Evolutionary conservation across 2,329 filamentous ascomycete genomes (phyloP), one percentile per base, ranked within the genome.

Genomic region (Neobulgaria alba): DNA sequence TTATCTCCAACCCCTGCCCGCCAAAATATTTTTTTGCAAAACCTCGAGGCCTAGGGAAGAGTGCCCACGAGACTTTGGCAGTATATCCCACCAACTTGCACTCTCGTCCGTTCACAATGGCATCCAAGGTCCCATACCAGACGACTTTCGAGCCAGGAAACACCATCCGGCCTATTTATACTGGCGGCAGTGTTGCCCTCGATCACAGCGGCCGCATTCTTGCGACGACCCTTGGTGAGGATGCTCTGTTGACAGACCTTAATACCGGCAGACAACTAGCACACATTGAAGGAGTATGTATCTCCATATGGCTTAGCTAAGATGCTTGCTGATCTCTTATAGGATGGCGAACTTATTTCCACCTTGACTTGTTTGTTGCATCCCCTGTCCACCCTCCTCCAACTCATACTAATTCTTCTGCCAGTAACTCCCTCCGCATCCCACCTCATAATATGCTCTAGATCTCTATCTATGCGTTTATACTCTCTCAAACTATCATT

Each of bases 381-480:
- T 26, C 23, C 36, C n/a, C 33, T 10, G 23, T 15, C 53, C 7
- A 26, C 23, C 12, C 12, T 26, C 56, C 47, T 47, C 21, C 19
- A 31, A 36, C 18, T 15, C 10, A 21, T 32, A 36, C 57, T 61
- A 53, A 57, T 36, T 10, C 12, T 17, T 16, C 21, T n/a, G n/a
- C 16, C 52, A 87, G 83, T 98, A 52, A 93, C 90, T 0, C 88
- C 89, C 1, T 86, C 85, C 46, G 87, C 80, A 7, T 88, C 86
- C 18, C 87, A 95, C 62, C 74, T 96, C 41, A 79, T 95, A 50
- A 68, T 93, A 52, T 96, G 89, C 67, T 98, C 92, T 14, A 81
- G 90, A 52, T 96, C 90, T n/a, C 72, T 95, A 40, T 89, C 88
- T 5, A 93, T 96, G 88, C 83, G 85, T 58, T 88, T 96, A 51